phyloP scores from a whole-genome alignment of 768 basidiomycete species.

The Artomyces pyxidatus region DNA sequence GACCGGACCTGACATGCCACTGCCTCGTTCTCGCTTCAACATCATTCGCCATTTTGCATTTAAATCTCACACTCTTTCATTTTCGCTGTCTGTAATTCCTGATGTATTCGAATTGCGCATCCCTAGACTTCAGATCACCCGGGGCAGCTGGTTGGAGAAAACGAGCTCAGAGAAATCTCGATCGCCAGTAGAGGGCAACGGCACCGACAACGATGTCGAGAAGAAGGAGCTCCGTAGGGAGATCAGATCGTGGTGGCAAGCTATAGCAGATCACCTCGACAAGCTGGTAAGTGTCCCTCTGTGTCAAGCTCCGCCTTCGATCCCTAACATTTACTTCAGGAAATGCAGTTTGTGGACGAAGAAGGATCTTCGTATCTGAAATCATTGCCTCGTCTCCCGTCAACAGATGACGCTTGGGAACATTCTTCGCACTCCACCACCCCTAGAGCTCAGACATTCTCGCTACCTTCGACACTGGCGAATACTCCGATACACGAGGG shows the following conservation, averaged over 20 bases:
- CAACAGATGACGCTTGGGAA: constrained; percentile 45
- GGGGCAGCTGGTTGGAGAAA: constrained; percentile 18
- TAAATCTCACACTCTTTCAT: constrained; percentile 30
- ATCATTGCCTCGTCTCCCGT: constrained; percentile 52
- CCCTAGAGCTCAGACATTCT: constrained; percentile 3
- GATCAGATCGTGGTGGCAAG: constrained; percentile 62
- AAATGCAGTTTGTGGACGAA: constrained; percentile 26
- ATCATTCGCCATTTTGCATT: constrained; percentile 35
- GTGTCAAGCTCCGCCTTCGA: too few species aligned
- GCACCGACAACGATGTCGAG: constrained; percentile 28
- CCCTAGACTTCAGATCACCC: constrained; percentile 50
- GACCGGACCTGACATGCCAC: constrained; percentile 16
- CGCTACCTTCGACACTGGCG: constrained; percentile 17
- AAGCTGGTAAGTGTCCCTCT: constrained; percentile 43
- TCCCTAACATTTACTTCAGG: constrained; percentile 28
- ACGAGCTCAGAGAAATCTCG: constrained; percentile 11
- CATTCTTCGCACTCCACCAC: constrained; percentile 15
- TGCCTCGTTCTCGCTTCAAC: constrained; percentile 27
- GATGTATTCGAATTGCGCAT: constrained; percentile 57
- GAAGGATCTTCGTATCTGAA: constrained; percentile 27
- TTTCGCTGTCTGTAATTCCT: constrained; percentile 38
- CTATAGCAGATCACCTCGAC: constrained; percentile 51
- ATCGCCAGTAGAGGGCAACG: constrained; percentile 1
- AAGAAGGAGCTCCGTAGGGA: constrained; percentile 47
- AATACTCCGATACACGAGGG: constrained; percentile 1